Evolutionary conservation across 2,329 filamentous ascomycete genomes (phyloP).

Genomic region (Pseudocercospora cruenta): DNA sequence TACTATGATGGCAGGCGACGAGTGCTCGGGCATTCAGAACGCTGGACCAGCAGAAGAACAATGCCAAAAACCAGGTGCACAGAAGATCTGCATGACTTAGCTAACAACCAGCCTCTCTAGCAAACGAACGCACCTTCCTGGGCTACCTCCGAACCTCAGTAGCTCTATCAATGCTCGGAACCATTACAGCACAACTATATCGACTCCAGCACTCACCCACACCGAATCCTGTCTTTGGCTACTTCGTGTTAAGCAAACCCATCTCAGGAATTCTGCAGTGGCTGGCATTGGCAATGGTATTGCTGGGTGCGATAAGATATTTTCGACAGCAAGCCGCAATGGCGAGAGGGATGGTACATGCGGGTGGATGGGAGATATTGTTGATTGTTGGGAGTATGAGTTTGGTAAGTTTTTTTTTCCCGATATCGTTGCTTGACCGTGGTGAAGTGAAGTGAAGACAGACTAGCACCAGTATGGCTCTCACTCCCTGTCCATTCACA

Average conservation of each 20-base stretch:
- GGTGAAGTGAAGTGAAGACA: background rate
- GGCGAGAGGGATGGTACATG: slow-evolving; percentile 58
- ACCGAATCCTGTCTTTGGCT: slow-evolving; percentile 57
- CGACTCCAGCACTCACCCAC: slow-evolving; percentile 57
- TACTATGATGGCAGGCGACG: too few relatives aligned
- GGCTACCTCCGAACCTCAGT: slow-evolving; percentile 73
- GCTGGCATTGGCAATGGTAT: slow-evolving; percentile 53
- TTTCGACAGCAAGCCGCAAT: slow-evolving; percentile 65
- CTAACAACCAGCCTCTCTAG: slow-evolving; percentile 41
- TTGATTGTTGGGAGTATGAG: slow-evolving; percentile 51
- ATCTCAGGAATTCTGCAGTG: slow-evolving; percentile 56
- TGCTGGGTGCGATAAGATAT: slow-evolving; percentile 62
- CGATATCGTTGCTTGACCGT: too few relatives aligned
- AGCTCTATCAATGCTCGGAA: slow-evolving; percentile 68
- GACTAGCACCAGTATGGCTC: background rate
- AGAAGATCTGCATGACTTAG: background rate
- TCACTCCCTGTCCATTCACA: too few relatives aligned
- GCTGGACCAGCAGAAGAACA: background rate
- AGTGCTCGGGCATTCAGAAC: too few relatives aligned
- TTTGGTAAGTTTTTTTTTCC: slow-evolving; percentile 52
- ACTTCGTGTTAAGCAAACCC: slow-evolving; percentile 63
- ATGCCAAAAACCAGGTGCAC: too few relatives aligned
- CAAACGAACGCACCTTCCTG: slow-evolving; percentile 74
- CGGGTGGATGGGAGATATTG: slow-evolving; percentile 63
- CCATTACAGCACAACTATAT: slow-evolving; percentile 70